Evolutionary conservation across 2,329 filamentous ascomycete genomes (phyloP).

Genomic region (Claviceps arundinis): DNA sequence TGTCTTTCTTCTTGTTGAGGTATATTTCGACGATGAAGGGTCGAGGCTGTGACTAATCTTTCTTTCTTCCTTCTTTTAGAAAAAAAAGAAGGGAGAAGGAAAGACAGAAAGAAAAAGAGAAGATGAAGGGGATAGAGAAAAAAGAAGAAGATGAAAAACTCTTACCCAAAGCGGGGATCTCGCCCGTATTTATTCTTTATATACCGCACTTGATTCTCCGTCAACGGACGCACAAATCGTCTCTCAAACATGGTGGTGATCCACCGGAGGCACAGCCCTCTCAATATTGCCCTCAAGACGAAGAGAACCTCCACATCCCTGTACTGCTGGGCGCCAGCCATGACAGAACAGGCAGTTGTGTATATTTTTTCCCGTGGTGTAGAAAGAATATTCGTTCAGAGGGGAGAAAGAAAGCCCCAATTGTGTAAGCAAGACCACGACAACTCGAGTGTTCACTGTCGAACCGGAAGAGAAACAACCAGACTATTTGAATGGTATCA

Average conservation of each 20-base stretch:
- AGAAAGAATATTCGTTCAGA: background rate
- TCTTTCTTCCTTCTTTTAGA: no score
- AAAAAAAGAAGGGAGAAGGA: no score
- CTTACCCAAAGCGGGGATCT: slow-evolving; percentile 26
- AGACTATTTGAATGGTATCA: no score
- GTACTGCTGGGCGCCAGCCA: slow-evolving; percentile 24
- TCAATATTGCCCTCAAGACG: slow-evolving; percentile 18
- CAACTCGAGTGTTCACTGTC: no score
- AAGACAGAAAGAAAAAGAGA: no score
- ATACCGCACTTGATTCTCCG: slow-evolving; percentile 24
- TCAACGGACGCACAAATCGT: slow-evolving; percentile 17
- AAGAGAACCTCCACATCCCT: slow-evolving; percentile 21
- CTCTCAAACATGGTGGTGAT: slow-evolving; percentile 16
- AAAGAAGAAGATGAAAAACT: background rate
- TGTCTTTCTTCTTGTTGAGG: background rate
- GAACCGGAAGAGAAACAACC: no score
- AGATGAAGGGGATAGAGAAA: no score
- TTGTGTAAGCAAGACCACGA: no score
- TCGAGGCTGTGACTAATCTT: no score
- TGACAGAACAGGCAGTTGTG: slow-evolving; percentile 5
- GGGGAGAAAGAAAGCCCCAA: no score
- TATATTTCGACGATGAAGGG: no score
- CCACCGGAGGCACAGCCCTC: slow-evolving; percentile 11
- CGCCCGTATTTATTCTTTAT: slow-evolving; percentile 27
- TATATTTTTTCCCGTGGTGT: background rate